Evolutionary conservation across 192 early-diverging fungal genomes (phyloP), one percentile per base, ranked within the genome.

Genomic region (Chytriomyces confervae): DNA sequence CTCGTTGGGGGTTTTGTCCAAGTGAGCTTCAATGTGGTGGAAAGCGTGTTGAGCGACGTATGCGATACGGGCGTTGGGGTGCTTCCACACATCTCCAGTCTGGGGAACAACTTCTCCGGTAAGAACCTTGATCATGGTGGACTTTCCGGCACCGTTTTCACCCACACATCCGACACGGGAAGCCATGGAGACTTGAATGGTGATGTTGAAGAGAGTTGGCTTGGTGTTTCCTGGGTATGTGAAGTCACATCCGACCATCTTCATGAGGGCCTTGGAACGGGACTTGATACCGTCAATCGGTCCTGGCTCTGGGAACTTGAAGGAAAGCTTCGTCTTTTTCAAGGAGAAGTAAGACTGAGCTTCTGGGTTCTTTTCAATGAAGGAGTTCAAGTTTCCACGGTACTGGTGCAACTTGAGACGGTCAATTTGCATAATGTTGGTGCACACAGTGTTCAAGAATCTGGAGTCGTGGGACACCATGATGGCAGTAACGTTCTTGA

Each of bases 21-120:
- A 63, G 82, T 94, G 93, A 66, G 92, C 89, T 69, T 94, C 92
- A 68, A 95, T 82, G 88, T 95, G 93, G 81, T 95, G 91, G 91
- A 95, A 93, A 69, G 93, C 92, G 81, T 95, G 94, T 79, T 95
- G 94, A 24, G 93, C 92, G 77, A 95, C 92, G 82, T 94, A 94
- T 67, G 93, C 93, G 78, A 95, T 89, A 88, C 94, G 91, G 13
- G 94, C 84, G 81, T 92, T 92, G 83, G 93, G 94, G 80, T 95
- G 93, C 83, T 93, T 88, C 88, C 88, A 92, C 29, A 93, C 88
- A 24, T 86, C 86, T 77, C 93, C 93, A 24, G 85, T 82, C 79
- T 91, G 88, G 43, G 93, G 85, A 10, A 85, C 81, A 46, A 89
- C 82, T 83, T 94, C 93, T 66, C 93, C 94, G 64, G 91, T 93